phyloP scores from a whole-genome alignment of 352 stramenopile species.

The Phytophthora pseudosyringae region DNA sequence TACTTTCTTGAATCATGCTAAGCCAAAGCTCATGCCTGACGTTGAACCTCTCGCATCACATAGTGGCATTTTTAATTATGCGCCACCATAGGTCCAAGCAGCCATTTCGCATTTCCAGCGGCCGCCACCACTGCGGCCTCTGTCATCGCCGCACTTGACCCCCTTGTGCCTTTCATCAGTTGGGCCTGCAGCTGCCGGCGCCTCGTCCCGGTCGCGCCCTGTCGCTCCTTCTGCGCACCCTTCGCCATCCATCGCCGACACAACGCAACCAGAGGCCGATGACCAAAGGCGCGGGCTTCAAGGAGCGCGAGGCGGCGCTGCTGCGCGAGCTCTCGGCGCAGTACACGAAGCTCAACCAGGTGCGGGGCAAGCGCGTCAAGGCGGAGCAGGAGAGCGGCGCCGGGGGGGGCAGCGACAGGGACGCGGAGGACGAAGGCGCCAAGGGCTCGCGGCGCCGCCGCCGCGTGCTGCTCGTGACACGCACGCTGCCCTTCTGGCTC shows the following conservation, averaged over 20 bases:
- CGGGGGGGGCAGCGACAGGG: conserved; percentile 25
- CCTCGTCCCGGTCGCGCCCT: conserved; percentile 33
- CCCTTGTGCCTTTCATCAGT: background rate
- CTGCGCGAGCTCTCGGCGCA: conserved; percentile 74
- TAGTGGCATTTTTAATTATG: background rate
- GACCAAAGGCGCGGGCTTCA: conserved; percentile 43
- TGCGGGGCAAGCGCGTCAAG: conserved; percentile 79
- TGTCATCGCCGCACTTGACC: background rate
- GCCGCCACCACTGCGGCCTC: background rate
- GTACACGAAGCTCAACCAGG: conserved; percentile 85
- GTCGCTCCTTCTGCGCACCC: conserved; percentile 29
- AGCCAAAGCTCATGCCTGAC: too few species aligned
- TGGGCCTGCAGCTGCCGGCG: conserved; percentile 4
- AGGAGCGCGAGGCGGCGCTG: conserved; percentile 74
- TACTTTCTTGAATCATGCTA: too few species aligned
- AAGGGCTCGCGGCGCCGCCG: conserved; percentile 49
- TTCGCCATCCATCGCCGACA: conserved; percentile 3
- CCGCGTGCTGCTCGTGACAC: conserved; percentile 79
- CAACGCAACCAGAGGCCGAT: conserved; percentile 15
- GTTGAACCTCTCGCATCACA: conserved; percentile 4
- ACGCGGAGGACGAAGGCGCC: conserved; percentile 35
- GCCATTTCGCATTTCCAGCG: conserved; percentile 7
- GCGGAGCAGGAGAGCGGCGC: conserved; percentile 61
- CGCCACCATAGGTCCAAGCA: background rate
- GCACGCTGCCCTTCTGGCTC: conserved; percentile 78